These are phyloP conservation scores for Perkinsus olseni DNA, from an alignment of 169 alveolate species.

Conservation along the genomic window DNA sequence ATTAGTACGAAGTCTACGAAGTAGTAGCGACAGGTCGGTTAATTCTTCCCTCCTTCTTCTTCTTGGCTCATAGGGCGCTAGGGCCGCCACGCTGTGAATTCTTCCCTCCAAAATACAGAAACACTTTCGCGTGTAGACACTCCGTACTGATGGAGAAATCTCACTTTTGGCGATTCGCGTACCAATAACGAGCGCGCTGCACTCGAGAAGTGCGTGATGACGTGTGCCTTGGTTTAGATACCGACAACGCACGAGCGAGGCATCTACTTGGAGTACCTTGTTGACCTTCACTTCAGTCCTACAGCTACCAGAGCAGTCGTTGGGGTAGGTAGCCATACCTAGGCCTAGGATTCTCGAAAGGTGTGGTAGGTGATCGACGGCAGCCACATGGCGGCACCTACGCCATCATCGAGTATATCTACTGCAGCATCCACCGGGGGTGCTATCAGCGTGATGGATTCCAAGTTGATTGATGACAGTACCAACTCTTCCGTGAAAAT, in stretches of 20 bases:
- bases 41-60: too few species aligned
- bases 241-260: neutral
- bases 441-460: neutral
- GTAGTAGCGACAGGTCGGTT: too few species aligned
- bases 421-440: neutral
- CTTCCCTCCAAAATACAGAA: too few species aligned
- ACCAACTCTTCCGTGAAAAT: neutral
- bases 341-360: too few species aligned
- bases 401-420: neutral
- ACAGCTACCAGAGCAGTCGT: neutral
- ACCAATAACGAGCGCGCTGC: too few species aligned
- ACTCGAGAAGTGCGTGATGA: too few species aligned
- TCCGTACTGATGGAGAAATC: too few species aligned
- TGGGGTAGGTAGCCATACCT: neutral
- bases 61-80: too few species aligned
- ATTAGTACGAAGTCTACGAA: too few species aligned
- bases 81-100: too few species aligned
- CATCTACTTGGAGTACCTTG: neutral
- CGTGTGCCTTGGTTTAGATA: neutral
- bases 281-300: neutral
- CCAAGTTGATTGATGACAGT: neutral
- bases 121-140: too few species aligned
- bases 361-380: neutral
- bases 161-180: too few species aligned
- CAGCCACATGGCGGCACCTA: neutral